Evolutionary conservation across 192 early-diverging fungal genomes (phyloP), one percentile per base, ranked within the genome.

Genomic region (Rhizophagus sp.): DNA sequence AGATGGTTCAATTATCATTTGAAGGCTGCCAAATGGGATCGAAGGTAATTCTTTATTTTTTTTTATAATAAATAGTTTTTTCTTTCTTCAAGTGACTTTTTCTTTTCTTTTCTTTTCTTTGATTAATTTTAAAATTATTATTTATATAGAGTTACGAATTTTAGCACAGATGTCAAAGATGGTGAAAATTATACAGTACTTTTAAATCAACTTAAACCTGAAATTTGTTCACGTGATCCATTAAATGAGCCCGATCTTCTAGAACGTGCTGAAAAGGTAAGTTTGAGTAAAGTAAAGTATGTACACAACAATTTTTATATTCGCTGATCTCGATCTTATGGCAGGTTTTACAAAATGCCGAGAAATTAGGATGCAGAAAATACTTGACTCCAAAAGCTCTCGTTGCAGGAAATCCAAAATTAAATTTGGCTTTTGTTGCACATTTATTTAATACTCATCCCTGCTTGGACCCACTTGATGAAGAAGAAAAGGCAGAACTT

Each of bases 1-100:
- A 88, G 98, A 78, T 99, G 98, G 98, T 97, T 98, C 90, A 99
- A 99, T 88, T 99, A 97, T 88, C 98, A 99, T 82, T 84, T 99
- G 80, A 97, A 96, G 76, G 95, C 95, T 73, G 96, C 96, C 52
- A 93, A 93, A 41, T 98, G 95, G 93, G 80, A 88, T 62, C 88
- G 95, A 39, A 87, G 91, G 88, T 89, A 87, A 78, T 47, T n/a
- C 11, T 12, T 82, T 80, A 22, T 61, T 61, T n/a, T 61, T n/a
- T 50, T 73, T 41, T 63, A 36, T 36, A 36, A 30, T 2, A 36
- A 3, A 36, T 36, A 36, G 2, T 79, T 79, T 15, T 74, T 41
- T 41, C 39, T 41, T 41, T 8, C 39, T 8, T 39, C 7, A 39
- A 39, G 39, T 39, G 6, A 6, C 39, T 39, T 39, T 39, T 39